phyloP scores from a whole-genome alignment of 1,139 yeast species.

The Scheffersomyces stambukii region DNA sequence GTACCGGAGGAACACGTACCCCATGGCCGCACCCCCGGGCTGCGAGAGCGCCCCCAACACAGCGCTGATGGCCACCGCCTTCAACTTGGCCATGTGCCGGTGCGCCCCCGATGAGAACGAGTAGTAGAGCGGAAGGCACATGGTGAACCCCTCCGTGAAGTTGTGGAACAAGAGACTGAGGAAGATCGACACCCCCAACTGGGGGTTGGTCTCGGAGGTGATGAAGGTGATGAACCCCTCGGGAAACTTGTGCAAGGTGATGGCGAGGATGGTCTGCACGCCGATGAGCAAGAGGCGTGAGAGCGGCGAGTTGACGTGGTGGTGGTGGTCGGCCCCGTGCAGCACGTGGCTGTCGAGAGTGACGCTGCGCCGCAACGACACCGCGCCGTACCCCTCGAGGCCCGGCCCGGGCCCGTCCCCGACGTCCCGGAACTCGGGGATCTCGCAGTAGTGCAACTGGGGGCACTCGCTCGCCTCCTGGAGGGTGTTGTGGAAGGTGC shows the following conservation, averaged over 20 bases:
- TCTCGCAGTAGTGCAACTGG: constrained; percentile 36
- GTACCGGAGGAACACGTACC: constrained; percentile 51
- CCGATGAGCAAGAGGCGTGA: constrained; percentile 81
- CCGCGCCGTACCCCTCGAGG: too few species aligned
- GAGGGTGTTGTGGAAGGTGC: constrained; percentile 15
- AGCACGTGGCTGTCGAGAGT: constrained; percentile 12
- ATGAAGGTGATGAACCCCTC: constrained; percentile 90
- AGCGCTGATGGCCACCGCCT: constrained; percentile 64
- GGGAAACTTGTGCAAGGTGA: constrained; percentile 86
- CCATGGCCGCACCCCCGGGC: constrained; percentile 83
- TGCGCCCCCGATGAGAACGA: constrained; percentile 36
- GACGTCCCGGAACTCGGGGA: too few species aligned
- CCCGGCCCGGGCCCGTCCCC: too few species aligned
- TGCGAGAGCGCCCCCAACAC: constrained; percentile 80
- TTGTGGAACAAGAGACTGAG: constrained; percentile 84
- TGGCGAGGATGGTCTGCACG: constrained; percentile 82
- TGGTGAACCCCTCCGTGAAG: constrained; percentile 91
- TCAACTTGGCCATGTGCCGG: constrained; percentile 38
- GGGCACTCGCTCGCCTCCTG: constrained; percentile 6
- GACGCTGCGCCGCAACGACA: constrained; percentile 4
- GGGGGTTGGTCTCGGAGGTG: constrained; percentile 69
- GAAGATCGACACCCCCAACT: constrained; percentile 75
- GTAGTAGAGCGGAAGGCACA: constrained; percentile 85
- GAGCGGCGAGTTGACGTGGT: constrained; percentile 72
- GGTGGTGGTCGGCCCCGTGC: constrained; percentile 57